phyloP scores from a whole-genome alignment of 2,329 filamentous ascomycete species.

The Colletotrichum liriopes region DNA sequence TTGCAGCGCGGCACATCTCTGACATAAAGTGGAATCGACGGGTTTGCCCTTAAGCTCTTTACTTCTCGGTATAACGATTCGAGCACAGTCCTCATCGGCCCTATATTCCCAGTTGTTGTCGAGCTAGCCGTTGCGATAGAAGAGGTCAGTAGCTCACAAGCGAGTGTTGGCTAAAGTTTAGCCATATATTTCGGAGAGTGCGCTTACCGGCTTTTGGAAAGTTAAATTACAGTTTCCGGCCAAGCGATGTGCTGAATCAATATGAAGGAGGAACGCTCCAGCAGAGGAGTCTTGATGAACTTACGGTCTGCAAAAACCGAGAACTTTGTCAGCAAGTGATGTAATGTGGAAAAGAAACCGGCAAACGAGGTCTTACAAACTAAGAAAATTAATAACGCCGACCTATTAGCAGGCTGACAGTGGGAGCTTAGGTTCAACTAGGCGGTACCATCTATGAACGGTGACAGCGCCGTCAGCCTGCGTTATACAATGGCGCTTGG shows the following conservation, averaged over 20 bases:
- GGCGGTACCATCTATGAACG: neutral
- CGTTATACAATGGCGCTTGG: neutral
- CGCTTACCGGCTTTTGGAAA: neutral
- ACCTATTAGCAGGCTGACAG: neutral
- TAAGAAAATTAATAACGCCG: neutral
- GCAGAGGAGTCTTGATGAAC: neutral
- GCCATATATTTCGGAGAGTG: neutral
- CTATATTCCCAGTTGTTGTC: neutral
- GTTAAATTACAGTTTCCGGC: neutral
- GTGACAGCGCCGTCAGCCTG: neutral
- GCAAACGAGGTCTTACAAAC: conserved; percentile 1
- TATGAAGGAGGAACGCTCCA: neutral
- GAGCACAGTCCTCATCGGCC: neutral
- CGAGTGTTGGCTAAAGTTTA: neutral
- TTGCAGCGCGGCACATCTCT: neutral
- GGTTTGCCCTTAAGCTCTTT: neutral
- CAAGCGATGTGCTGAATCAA: neutral
- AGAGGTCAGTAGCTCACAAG: neutral
- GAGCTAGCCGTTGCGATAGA: neutral
- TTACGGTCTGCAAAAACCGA: neutral
- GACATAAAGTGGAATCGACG: neutral
- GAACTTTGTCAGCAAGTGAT: neutral
- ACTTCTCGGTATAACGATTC: neutral
- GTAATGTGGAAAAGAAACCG: neutral
- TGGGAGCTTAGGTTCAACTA: neutral